Evolutionary conservation across 495 filamentous ascomycete genomes (phyloP).

Genomic region (Neurospora hispaniola): DNA sequence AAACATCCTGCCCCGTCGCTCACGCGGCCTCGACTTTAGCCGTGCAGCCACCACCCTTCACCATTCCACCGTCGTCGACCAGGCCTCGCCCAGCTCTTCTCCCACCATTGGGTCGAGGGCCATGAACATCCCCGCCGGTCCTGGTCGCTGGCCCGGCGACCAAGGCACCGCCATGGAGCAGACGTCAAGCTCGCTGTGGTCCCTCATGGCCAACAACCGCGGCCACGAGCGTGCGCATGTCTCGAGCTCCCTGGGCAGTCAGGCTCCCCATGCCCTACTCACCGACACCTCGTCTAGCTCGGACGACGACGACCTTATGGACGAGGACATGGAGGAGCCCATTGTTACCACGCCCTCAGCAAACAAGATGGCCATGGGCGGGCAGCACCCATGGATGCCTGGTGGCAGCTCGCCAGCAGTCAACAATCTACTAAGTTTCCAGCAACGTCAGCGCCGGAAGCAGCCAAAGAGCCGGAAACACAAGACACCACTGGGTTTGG

Average conservation of each 20-base stretch:
- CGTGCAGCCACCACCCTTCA: constrained; percentile 89
- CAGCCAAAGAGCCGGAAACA: constrained; percentile 31
- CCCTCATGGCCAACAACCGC: constrained; percentile 33
- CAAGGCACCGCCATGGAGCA: constrained; percentile 19
- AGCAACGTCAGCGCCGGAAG: constrained; percentile 60
- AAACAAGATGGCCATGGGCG: constrained; percentile 43
- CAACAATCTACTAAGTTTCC: constrained; percentile 65
- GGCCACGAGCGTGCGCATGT: constrained; percentile 56
- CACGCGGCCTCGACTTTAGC: constrained; percentile 84
- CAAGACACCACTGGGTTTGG: constrained; percentile 22
- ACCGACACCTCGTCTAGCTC: constrained; percentile 72
- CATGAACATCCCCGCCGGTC: constrained; percentile 56
- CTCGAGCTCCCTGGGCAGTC: constrained; percentile 80
- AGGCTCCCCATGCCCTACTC: constrained; percentile 39
- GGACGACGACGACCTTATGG: constrained; percentile 70
- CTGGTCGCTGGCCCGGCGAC: constrained; percentile 23
- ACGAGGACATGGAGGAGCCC: constrained; percentile 68
- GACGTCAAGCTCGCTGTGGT: constrained; percentile 32
- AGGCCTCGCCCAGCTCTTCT: constrained; percentile 88
- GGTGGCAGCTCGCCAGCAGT: constrained; percentile 50
- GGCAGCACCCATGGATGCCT: constrained; percentile 33
- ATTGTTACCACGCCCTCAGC: constrained; percentile 61
- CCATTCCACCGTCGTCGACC: constrained; percentile 84
- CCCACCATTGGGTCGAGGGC: constrained; percentile 71
- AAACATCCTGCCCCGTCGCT: constrained; percentile 75